Conservation (phyloP, 768 basidiomycete species). For the Tulasnella sp. region DNA sequence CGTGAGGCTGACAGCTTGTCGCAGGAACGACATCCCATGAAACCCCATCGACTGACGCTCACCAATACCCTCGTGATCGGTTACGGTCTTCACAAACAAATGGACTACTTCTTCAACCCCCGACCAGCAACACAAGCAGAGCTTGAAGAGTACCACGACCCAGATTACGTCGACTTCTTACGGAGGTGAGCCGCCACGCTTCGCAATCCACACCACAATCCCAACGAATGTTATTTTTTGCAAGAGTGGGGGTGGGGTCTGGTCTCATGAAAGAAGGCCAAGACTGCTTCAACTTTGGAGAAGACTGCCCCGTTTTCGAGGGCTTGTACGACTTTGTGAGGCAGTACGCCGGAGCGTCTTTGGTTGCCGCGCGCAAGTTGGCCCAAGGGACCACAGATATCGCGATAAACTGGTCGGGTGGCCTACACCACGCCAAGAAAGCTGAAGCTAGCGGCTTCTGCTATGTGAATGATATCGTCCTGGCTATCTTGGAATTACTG, state of each 20-base stretch:
- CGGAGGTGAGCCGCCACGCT: constrained; percentile 54
- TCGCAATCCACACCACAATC: neutral
- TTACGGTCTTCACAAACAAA: constrained; percentile 90
- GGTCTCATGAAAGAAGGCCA: constrained; percentile 41
- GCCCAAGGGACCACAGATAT: constrained; percentile 81
- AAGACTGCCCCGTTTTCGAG: constrained; percentile 93
- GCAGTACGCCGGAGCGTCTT: constrained; percentile 84
- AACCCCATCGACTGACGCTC: constrained; percentile 88
- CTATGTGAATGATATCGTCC: constrained; percentile 93
- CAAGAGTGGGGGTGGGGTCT: neutral
- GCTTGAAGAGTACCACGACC: constrained; percentile 82
- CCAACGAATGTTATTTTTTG: neutral
- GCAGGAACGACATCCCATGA: constrained; percentile 98
- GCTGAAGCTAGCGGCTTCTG: constrained; percentile 98
- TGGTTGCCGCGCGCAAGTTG: constrained; percentile 83
- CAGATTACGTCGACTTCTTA: constrained; percentile 93
- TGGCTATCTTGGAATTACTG: constrained; percentile 85
- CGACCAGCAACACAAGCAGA: constrained; percentile 81
- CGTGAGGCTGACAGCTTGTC: constrained; percentile 4
- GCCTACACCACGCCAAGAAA: constrained; percentile 95
- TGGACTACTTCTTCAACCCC: constrained; percentile 84
- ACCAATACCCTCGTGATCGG: constrained; percentile 94
- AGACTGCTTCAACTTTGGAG: constrained; percentile 88
- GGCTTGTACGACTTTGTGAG: constrained; percentile 91
- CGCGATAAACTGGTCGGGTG: constrained; percentile 98